phyloP scores from a whole-genome alignment of 1,139 yeast genomes.

The Meyerozyma smithsonii region DNA sequence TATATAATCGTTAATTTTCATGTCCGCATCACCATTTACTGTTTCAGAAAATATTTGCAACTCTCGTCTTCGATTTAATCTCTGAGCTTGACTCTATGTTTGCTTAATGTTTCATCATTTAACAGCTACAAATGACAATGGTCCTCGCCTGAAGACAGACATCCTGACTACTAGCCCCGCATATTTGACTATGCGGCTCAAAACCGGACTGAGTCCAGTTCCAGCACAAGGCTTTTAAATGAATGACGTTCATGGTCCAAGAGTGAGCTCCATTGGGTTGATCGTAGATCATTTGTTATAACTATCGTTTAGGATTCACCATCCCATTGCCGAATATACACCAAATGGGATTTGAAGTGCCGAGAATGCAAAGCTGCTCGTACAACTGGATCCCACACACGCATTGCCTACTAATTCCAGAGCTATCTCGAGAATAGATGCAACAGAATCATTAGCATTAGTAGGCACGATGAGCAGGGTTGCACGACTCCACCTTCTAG shows the following conservation, averaged over 20 bases:
- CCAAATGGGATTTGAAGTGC: neutral
- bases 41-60: conserved; percentile 3
- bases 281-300: conserved; percentile 18
- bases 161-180: conserved; percentile 10
- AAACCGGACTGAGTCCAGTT: conserved; percentile 6
- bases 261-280: conserved; percentile 20
- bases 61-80: conserved; percentile 14
- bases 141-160: conserved; percentile 5
- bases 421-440: neutral
- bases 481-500: conserved; percentile 4
- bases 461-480: neutral
- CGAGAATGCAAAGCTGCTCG: neutral
- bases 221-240: conserved; percentile 7
- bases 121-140: conserved; percentile 4
- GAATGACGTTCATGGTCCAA: conserved; percentile 14
- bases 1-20: neutral
- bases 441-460: neutral
- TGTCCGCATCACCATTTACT: conserved; percentile 2
- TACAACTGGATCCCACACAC: neutral
- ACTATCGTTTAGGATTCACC: conserved; percentile 65
- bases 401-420: neutral
- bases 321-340: conserved; percentile 56
- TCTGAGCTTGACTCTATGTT: conserved; percentile 20
- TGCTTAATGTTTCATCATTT: conserved; percentile 16
- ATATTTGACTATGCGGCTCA: conserved; percentile 12